These are phyloP conservation scores for Podospora conica DNA, from an alignment of 495 filamentous ascomycete species.

Conservation along the genomic window DNA sequence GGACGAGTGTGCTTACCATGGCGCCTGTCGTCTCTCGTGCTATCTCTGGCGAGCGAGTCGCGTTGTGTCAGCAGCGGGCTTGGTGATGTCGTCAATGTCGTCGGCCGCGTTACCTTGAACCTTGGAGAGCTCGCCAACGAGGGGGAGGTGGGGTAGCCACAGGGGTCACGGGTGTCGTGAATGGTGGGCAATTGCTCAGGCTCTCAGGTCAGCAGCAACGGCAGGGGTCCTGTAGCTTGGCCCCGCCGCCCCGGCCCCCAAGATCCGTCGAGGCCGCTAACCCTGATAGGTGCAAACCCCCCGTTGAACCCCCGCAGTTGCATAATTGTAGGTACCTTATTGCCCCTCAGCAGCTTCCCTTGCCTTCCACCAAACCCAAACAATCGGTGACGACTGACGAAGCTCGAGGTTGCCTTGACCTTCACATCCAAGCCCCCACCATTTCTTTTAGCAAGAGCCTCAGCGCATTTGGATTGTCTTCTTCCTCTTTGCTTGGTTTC, in stretches of 20 bases:
- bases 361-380: constrained; percentile 19
- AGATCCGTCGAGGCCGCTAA: background rate
- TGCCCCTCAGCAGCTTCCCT: constrained; percentile 11
- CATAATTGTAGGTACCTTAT: background rate
- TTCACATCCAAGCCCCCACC: background rate
- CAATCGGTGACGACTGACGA: constrained; percentile 16
- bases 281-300: background rate
- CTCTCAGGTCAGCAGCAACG: too few species aligned
- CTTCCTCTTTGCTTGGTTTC: background rate
- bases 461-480: background rate
- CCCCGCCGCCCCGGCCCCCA: too few species aligned
- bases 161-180: background rate
- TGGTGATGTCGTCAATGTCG: background rate
- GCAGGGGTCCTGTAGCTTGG: background rate
- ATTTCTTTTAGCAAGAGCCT: background rate
- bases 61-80: background rate
- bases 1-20: constrained; percentile 19
- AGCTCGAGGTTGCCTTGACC: constrained; percentile 11
- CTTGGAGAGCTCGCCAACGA: background rate
- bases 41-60: background rate
- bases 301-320: background rate
- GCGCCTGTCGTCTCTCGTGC: constrained; percentile 2
- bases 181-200: too few species aligned
- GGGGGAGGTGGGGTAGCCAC: constrained; percentile 5
- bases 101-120: background rate